phyloP scores from a whole-genome alignment of 148 eudicot genomes.

The Vaccinium myrtillus region DNA sequence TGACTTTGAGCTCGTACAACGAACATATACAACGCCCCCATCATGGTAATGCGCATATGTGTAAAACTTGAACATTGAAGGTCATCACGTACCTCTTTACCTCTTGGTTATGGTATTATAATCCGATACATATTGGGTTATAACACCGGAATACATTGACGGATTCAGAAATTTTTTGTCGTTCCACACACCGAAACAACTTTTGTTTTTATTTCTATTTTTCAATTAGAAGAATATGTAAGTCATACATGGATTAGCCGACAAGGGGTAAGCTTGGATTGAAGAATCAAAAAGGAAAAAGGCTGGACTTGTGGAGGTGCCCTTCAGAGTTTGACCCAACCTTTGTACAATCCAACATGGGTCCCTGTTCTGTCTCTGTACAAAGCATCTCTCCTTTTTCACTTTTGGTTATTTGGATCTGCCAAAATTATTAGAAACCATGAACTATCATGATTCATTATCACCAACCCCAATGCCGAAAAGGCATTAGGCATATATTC shows the following conservation, averaged over 20 bases:
- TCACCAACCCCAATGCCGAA: background rate
- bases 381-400: background rate
- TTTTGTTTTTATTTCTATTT: too few species aligned
- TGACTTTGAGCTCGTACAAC: background rate
- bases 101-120: too few species aligned
- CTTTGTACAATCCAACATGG: background rate
- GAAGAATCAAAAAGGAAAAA: background rate
- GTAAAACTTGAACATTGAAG: background rate
- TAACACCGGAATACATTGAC: background rate
- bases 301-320: background rate
- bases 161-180: background rate
- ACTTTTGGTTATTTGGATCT: background rate
- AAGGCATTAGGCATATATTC: background rate
- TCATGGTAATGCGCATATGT: background rate
- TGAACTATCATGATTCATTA: background rate
- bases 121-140: too few species aligned
- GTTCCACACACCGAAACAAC: background rate
- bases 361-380: background rate
- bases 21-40: background rate
- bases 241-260: background rate
- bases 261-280: slow-evolving; percentile 2
- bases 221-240: background rate
- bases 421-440: background rate
- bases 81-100: background rate
- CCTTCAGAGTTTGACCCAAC: background rate